phyloP scores from a whole-genome alignment of 177 flowering plant genomes.

The Vitis hybrid region DNA sequence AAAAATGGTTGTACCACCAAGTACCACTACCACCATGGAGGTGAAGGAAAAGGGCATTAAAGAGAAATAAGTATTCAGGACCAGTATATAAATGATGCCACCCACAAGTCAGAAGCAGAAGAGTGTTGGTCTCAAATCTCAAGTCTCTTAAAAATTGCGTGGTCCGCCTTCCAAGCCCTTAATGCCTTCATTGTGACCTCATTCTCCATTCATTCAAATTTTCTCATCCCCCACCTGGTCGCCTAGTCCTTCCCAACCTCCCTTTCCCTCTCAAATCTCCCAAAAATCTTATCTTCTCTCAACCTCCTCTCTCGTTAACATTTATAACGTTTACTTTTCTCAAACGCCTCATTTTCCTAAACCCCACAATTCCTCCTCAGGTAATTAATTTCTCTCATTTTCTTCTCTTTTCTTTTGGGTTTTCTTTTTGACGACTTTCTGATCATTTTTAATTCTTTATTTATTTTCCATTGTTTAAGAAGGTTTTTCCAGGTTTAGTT shows the following conservation, averaged over 20 bases:
- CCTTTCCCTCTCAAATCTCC: not conserved
- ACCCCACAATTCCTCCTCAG: not conserved
- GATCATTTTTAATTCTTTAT: not conserved
- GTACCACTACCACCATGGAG: too few relatives aligned
- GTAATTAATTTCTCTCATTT: conserved; percentile 1
- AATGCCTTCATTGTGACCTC: conserved; percentile 1
- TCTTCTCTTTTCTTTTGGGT: not conserved
- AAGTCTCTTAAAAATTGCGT: conserved; percentile 10
- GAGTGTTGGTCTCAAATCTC: conserved; percentile 1
- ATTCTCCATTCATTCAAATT: conserved; percentile 2
- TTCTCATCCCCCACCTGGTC: conserved; percentile 4
- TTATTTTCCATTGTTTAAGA: too few relatives aligned
- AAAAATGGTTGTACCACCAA: too few relatives aligned
- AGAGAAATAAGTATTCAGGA: too few relatives aligned
- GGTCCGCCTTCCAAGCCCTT: conserved; percentile 21
- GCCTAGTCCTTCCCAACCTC: conserved; percentile 9
- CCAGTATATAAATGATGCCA: too few relatives aligned
- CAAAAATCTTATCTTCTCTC: conserved; percentile 3
- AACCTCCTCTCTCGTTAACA: not conserved
- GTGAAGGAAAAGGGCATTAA: too few relatives aligned
- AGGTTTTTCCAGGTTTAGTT: not conserved
- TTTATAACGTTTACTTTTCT: not conserved
- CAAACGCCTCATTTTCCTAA: too few relatives aligned
- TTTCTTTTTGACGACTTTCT: not conserved
- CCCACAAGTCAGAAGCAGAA: too few relatives aligned